Base-by-base conservation (phyloP, 768 basidiomycete species). In the Agaricus blazei region DNA sequence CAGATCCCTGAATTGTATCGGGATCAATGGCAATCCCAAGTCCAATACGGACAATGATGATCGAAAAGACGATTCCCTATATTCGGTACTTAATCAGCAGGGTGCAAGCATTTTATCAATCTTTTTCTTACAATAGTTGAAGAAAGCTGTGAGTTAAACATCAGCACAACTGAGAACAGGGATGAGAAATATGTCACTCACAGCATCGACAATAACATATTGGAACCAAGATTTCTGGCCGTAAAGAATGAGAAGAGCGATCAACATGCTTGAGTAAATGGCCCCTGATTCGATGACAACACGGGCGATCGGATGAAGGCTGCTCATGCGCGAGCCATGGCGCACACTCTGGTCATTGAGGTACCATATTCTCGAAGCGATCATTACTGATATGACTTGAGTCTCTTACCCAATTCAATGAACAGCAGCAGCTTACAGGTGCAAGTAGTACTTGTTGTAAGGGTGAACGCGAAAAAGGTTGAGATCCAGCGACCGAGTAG, bases 11-110 rank as follows among this genome's bases (percentile, higher is more conserved):
- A n/a, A 56, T 34, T 5, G 54, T 56, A 6, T 56, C 54, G 9
- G 54, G 54, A 37, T 50, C 48, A 14, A 45, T 56, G 41, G 70
- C 63, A n/a, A 73, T 61, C 36, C 72, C 72, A 26, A 72, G 59
- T 3, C 70, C 74, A 43, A 74, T 66, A 27, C 72, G 71, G 44
- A 74, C 69, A 49, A 73, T 75, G 59, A 75, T 68, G 58, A 75
- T 62, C 23, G 71, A 71, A 60, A 75, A 75, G 0, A 72, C 72
- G 36, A 56, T 56, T 70, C 64, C 48, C 72, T 65, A 63, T 51
- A 27, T 23, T 47, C 27, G 26, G 5, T 8, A 47, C 6, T 47
- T 34, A 15, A 36, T 40, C 23, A 46, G 48, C 1, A 9, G n/a
- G 19, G 15, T 9, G 37, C 2, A 31, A 15, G 11, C 28, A 28